These are phyloP conservation scores for Solanum ossicruentum DNA, from an alignment of 257 asterid species.

Conservation along the genomic window DNA sequence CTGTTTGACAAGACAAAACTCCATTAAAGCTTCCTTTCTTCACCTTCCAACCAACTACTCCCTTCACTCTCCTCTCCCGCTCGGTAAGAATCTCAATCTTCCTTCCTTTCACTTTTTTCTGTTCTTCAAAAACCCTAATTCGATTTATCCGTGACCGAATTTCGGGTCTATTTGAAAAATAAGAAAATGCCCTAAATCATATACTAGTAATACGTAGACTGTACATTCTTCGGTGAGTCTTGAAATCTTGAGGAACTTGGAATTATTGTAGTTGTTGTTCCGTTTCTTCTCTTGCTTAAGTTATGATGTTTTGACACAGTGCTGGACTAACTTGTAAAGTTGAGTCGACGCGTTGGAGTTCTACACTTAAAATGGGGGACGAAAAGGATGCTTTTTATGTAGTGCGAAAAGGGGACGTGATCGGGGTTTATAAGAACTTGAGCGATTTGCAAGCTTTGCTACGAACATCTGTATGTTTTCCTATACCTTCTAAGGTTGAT, in stretches of 20 bases:
- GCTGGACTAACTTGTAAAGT: neutral
- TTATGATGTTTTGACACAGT: neutral
- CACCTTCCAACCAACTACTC: neutral
- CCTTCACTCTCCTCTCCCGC: neutral
- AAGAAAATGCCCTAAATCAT: neutral
- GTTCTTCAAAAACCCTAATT: neutral
- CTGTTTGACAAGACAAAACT: neutral
- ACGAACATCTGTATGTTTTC: conserved; percentile 48
- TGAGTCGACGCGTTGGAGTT: neutral
- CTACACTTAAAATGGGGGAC: conserved; percentile 46
- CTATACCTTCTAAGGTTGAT: neutral
- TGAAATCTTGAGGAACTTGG: neutral
- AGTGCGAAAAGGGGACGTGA: conserved; percentile 57
- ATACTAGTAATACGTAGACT: neutral
- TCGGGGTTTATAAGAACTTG: conserved; percentile 79
- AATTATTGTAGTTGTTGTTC: neutral
- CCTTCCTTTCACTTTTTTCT: neutral
- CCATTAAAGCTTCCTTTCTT: neutral
- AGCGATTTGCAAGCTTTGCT: conserved; percentile 75
- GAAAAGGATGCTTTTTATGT: conserved; percentile 85
- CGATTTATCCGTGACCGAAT: neutral
- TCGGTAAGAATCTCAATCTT: neutral
- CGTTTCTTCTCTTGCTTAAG: neutral
- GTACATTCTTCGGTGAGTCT: neutral
- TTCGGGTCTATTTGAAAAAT: neutral